Evolutionary conservation across 495 filamentous ascomycete species (phyloP), one percentile per base, ranked within the genome.

Genomic region (Cenococcum geophilum): DNA sequence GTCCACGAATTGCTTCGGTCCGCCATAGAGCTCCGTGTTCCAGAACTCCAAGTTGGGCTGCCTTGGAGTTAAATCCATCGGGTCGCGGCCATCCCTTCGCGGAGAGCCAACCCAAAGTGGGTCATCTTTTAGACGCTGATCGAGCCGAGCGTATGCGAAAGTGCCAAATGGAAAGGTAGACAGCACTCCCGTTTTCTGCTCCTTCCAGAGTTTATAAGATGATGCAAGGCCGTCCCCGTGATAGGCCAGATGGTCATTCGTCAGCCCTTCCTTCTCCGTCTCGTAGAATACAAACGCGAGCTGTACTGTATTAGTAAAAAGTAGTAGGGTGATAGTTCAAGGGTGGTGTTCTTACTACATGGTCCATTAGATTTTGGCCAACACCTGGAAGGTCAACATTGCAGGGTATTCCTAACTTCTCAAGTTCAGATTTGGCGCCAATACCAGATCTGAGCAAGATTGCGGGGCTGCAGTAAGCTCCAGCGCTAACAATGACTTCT

Each of bases 141-240:
- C 59, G 1, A 63, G 59, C 27, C 80, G 74, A 10, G 79, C 76
- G 64, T 75, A 84, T 9, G 77, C 80, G 60, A 82, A 82, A 11
- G 72, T 67, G 51, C 81, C 81, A 42, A 63, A 63, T 20, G 59
- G 64, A 20, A 63, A 62, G 12, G 51, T 57, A 23, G 60, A 63
- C 0, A 66, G 58, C 8, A 59, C 6, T 18, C 60, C 64, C 5
- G 64, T 55, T 20, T 57, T 61, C 76, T 76, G 82, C 54, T 77
- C 73, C 25, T 64, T 57, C 64, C 78, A 76, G 56, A 74, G 64
- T 59, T 70, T 67, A 57, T 79, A 55, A 71, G 68, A 76, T 70
- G 52, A 79, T 71, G 54, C 72, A 65, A 47, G 63, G 16, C 35
- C 53, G 47, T 50, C 34, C 5, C n/a, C 25, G 45, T 57, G 58